phyloP scores from a whole-genome alignment of 2,329 filamentous ascomycete species.

The Alternaria dauci region DNA sequence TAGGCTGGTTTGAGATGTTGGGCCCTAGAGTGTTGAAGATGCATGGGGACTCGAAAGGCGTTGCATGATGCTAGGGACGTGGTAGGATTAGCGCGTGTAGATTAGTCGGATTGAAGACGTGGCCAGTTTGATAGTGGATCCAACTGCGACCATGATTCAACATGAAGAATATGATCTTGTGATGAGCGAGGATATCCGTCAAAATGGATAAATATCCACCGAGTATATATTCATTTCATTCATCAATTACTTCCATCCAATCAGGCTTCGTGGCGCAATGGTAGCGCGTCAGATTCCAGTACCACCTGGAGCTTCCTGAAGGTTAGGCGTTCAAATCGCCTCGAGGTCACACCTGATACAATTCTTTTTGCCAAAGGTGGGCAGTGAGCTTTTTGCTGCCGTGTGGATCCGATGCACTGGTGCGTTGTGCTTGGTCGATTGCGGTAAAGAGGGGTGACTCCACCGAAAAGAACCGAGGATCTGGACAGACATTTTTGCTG shows the following conservation, averaged over 20 bases:
- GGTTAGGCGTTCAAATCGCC: constrained; percentile 41
- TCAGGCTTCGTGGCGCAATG: constrained; percentile 39
- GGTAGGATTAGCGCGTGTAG: constrained; percentile 3
- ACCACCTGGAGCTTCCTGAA: constrained; percentile 34
- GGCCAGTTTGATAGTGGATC: constrained; percentile 6
- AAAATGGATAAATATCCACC: fast-evolving
- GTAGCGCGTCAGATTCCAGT: constrained; percentile 45
- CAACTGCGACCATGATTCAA: not conserved
- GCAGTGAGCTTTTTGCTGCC: not conserved
- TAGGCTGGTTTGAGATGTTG: not conserved
- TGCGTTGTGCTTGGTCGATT: constrained; percentile 9
- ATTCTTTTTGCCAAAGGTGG: constrained; percentile 4
- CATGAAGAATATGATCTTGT: not conserved
- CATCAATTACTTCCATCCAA: constrained; percentile 15
- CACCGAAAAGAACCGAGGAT: constrained; percentile 8
- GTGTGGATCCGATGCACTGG: not conserved
- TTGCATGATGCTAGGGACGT: constrained; percentile 3
- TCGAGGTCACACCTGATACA: constrained; percentile 31
- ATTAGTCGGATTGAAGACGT: not conserved
- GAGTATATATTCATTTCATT: not conserved
- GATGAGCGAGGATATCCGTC: not conserved
- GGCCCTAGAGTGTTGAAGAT: not conserved
- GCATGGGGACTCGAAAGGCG: not conserved
- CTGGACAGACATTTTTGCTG: constrained; percentile 1
- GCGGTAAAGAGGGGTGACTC: constrained; percentile 8